Evolutionary conservation across 164 flowering plant species (phyloP).

Genomic region (Cinnamomum micranthum): DNA sequence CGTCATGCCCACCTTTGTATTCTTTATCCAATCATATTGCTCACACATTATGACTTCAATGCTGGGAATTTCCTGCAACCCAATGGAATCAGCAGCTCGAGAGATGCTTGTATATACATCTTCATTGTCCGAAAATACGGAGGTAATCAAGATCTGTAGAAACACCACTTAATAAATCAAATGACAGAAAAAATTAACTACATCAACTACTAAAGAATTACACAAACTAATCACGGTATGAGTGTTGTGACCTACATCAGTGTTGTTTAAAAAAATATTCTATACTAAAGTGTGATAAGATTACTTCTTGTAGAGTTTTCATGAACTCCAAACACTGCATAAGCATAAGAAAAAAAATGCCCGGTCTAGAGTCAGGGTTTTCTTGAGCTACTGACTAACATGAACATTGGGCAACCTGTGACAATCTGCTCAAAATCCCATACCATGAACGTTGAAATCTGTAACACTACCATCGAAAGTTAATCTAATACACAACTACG

Average conservation of each 20-base stretch:
- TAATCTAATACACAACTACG: too few species aligned
- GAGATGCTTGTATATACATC: conserved; percentile 59
- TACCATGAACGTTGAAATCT: too few species aligned
- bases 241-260: not conserved
- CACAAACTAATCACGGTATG: not conserved
- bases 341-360: too few species aligned
- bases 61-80: conserved; percentile 60
- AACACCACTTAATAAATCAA: conserved; percentile 5
- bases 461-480: too few species aligned
- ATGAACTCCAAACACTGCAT: too few species aligned
- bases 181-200: not conserved
- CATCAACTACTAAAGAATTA: not conserved
- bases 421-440: too few species aligned
- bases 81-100: conserved; percentile 68
- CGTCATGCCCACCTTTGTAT: conserved; percentile 44
- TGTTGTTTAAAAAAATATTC: too few species aligned
- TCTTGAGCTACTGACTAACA: too few species aligned
- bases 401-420: too few species aligned
- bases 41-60: conserved; percentile 50
- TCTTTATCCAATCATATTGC: conserved; percentile 64
- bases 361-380: too few species aligned
- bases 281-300: too few species aligned
- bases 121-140: conserved; percentile 51
- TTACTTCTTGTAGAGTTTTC: not conserved
- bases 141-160: conserved; percentile 56